Evolutionary conservation across 306 rosid genomes (phyloP), one percentile per base, ranked within the genome.

Genomic region (Benincasa hispida): DNA sequence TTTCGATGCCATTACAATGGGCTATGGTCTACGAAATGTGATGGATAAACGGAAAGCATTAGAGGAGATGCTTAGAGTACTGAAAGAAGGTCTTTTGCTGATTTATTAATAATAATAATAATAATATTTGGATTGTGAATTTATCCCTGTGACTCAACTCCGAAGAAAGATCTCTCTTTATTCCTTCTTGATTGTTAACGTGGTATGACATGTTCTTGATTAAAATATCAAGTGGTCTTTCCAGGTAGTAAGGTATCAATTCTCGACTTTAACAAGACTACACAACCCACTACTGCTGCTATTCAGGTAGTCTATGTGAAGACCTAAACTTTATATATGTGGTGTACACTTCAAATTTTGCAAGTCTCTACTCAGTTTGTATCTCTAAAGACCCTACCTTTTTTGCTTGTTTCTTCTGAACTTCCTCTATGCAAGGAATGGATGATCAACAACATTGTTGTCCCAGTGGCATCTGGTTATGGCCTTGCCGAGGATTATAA

Each of bases 1-100:
- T 51, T 89, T 95, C 80, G 98, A 92, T 88, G 99, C 89, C 81
- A 77, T 95, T 78, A 88, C 97, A 47, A 89, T 92, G 93, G 98
- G 93, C 54, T 95, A 89, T 80, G 97, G 99, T 74, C 91, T 95
- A 53, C 86, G 98, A 47, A 95, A 94, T 80, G 93, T 94, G 77
- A 85, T 89, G 53, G 90, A 87, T 79, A 95, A 83, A 79, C 88
- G 34, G 5, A 87, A 80, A 83, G 93, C 93, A 50, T 74, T 92
- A 92, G 84, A 79, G 83, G 97, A 95, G 81, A 81, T 95, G 28
- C 82, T 80, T 48, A 82, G 99, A 50, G 95, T 91, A 79, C 82
- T 90, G 8, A 95, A 90, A 85, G 51, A 87, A 78, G 99, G 96
- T 90, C 12, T 58, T 79, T 51, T 61, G n/a, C n/a, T n/a, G n/a